Evolutionary conservation across 331 rosid genomes (phyloP), one percentile per base, ranked within the genome.

Genomic region (Pyracantha coccinea): DNA sequence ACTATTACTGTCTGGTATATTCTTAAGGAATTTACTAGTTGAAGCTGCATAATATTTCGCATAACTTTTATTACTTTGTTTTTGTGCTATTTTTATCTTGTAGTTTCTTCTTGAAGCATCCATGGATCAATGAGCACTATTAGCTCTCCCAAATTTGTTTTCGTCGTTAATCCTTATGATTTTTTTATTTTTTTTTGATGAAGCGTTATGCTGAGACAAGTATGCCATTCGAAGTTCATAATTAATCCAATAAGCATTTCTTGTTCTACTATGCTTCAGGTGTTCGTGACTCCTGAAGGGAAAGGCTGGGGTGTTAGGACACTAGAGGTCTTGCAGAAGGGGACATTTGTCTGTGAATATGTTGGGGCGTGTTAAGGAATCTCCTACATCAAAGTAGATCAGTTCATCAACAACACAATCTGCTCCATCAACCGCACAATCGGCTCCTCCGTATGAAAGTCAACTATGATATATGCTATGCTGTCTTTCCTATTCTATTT

Each of bases 281-380:
- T 94, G 25, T 94, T 86, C 82, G 74, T 81, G 73, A 90, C 95
- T 59, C 25, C 50, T 77, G 90, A 85, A 82, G 86, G 88, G 79
- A 94, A 94, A 72, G 99, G 97, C 41, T 94, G 99, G 99, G 99
- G 97, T 41, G 64, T 94, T 23, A 87, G 96, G 87, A 50, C 92
- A 24, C 85, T 90, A 4, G 91, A 90, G 79, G 81, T 83, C 75
- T 86, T 94, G 82, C 93, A 93, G 1, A 90, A 78, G 79, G 97
- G 99, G n/a, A 57, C 85, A 75, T 94, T 91, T 76, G 86, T 94
- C 4, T 94, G 97, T 74, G 99, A 94, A 83, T 94, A n/a, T n/a
- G n/a, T n/a, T n/a, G n/a, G n/a, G n/a, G n/a, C n/a, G n/a, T n/a
- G n/a, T n/a, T n/a, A n/a, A n/a, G n/a, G n/a, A n/a, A n/a, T n/a